Base-by-base conservation (phyloP, 331 rosid species). In the Ulmus americana region DNA sequence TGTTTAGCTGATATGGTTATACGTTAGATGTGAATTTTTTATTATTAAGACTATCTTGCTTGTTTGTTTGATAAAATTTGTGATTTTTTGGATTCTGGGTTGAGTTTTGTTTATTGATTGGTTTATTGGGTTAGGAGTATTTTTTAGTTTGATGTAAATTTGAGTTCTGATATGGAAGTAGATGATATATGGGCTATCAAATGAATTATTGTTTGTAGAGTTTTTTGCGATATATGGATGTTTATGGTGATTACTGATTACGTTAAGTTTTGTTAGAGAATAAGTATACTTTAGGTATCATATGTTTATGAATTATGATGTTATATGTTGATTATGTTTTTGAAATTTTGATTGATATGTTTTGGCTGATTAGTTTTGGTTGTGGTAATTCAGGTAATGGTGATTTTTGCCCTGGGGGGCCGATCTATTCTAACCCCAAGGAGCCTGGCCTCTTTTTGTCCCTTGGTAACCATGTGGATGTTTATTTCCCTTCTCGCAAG, bases 351-450 rank as follows among this genome's bases (percentile, higher is more conserved):
- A 42, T 63, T 57, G 15, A 59, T 5, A 54, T 8, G 22, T 48
- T 14, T 8, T 51, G 59, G 1, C 56, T 86, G 76, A 81, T 22
- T 52, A 44, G 73, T 18, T 35, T 63, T 59, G 45, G 70, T 12
- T 74, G 56, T 77, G 72, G 38, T 76, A 55, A 81, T 42, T 66
- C 95, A 90, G 97, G 94, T 49, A 73, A 60, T 73, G 97, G 86
- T 70, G 95, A 82, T 69, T 90, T 90, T 82, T 85, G 52, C 79
- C 73, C 77, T 66, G 87, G 88, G 79, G 88, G 91, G 42, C 68
- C 95, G 10, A 72, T 87, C 39, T 94, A 85, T 64, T 61, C 81
- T 13, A 90, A 84, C 70, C 99, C 92, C 48, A 94, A 90, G 83
- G 99, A 94, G 51, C 59, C 91, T 0, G 63, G 76, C 74, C 88